phyloP scores from a whole-genome alignment of 2,329 filamentous ascomycete genomes.

The Fusarium chuoi region DNA sequence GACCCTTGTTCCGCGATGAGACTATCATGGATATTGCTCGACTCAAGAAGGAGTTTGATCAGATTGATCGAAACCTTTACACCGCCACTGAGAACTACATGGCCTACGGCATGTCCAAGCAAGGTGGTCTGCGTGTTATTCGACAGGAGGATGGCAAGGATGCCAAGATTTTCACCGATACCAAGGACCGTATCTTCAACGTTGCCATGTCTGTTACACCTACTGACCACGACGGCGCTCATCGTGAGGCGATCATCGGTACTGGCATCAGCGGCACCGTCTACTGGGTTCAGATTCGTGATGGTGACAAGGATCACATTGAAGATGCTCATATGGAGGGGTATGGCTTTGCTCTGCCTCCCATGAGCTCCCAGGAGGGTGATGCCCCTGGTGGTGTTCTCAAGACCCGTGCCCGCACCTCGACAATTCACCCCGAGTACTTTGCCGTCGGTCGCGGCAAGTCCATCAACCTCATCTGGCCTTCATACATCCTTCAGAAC shows the following conservation, averaged over 20 bases:
- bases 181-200: slow-evolving; percentile 94
- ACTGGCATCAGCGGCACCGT: slow-evolving; percentile 95
- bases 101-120: slow-evolving; percentile 92
- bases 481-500: slow-evolving; percentile 70
- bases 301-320: slow-evolving; percentile 81
- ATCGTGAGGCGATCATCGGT: slow-evolving; percentile 85
- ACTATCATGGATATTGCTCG: slow-evolving; percentile 91
- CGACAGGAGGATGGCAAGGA: slow-evolving; percentile 93
- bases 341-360: slow-evolving; percentile 89
- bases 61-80: slow-evolving; percentile 92
- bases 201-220: slow-evolving; percentile 81
- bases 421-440: slow-evolving; percentile 88
- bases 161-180: slow-evolving; percentile 90
- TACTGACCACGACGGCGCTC: slow-evolving; percentile 63
- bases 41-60: slow-evolving; percentile 97
- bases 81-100: slow-evolving; percentile 92
- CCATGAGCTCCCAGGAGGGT: slow-evolving; percentile 85
- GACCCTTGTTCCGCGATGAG: slow-evolving; percentile 77
- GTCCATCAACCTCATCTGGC: slow-evolving; percentile 90
- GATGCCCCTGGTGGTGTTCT: slow-evolving; percentile 91
- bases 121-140: slow-evolving; percentile 91
- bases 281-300: slow-evolving; percentile 90
- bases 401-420: slow-evolving; percentile 94
- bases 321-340: slow-evolving; percentile 83
- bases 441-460: slow-evolving; percentile 97